A percentile compares a stretch with the other conserved stretches of the same genome.
These are phyloP conservation scores for Salix brachista DNA, from an alignment of 345 rosid species.

Conservation along the genomic window DNA sequence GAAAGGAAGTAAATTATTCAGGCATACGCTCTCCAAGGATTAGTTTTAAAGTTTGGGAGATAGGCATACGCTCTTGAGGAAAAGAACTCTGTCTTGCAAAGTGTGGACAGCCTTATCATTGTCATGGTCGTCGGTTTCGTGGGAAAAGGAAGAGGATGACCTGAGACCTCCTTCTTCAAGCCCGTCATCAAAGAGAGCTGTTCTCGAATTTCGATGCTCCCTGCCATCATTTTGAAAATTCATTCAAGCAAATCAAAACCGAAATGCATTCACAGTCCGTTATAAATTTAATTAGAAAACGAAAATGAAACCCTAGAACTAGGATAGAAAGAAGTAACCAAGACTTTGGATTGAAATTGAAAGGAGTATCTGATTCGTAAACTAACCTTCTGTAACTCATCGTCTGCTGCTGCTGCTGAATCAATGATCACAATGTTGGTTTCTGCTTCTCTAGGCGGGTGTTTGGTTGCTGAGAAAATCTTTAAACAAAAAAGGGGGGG, in stretches of 20 bases:
- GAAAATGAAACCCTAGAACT: not conserved
- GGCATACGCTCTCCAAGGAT: too few relatives aligned
- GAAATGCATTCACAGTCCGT: not conserved
- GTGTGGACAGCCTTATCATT: slow-evolving; percentile 61
- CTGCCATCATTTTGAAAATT: slow-evolving; percentile 24
- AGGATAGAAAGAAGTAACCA: not conserved
- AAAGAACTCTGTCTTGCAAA: slow-evolving; percentile 66
- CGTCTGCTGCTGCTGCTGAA: not conserved
- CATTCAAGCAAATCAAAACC: not conserved
- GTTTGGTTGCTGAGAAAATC: not conserved
- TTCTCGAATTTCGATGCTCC: slow-evolving; percentile 59
- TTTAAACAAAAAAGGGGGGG: too few relatives aligned
- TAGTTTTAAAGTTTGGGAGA: not conserved
- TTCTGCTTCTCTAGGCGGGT: not conserved
- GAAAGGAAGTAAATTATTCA: too few relatives aligned
- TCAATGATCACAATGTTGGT: not conserved
- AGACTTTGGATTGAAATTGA: not conserved
- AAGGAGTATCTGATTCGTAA: not conserved
- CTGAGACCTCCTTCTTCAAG: slow-evolving; percentile 82
- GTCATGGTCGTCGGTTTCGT: slow-evolving; percentile 52
- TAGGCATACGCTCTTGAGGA: slow-evolving; percentile 62
- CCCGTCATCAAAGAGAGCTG: slow-evolving; percentile 65
- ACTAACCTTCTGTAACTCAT: slow-evolving; percentile 23
- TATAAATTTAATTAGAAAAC: not conserved
- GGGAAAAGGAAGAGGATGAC: slow-evolving; percentile 52